These are phyloP conservation scores for Cutaneotrichosporon cutaneum DNA, from an alignment of 1,284 basidiomycete species.

Conservation along the genomic window DNA sequence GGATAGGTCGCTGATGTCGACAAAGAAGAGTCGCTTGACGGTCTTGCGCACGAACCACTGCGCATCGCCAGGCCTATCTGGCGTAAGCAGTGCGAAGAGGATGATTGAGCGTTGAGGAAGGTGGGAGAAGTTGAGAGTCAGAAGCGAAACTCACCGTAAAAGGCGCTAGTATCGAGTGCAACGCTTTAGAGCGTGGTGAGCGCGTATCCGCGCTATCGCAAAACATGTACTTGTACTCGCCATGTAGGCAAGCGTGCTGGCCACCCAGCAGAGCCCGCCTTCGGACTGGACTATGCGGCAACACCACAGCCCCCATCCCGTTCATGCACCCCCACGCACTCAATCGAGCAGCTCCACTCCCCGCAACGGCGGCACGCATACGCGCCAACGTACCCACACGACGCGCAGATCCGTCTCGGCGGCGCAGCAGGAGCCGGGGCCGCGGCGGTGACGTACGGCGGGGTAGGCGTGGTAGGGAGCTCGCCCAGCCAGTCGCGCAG, in stretches of 20 bases:
- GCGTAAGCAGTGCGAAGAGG: not conserved
- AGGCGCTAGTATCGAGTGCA: too few species aligned
- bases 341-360: slow-evolving; percentile 44
- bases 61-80: slow-evolving; percentile 14
- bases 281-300: slow-evolving; percentile 6
- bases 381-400: slow-evolving; percentile 44
- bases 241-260: too few species aligned
- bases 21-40: slow-evolving; percentile 1
- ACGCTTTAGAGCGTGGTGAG: not conserved
- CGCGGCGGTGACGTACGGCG: slow-evolving; percentile 40
- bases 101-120: too few species aligned
- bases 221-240: not conserved
- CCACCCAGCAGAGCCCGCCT: too few species aligned
- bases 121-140: too few species aligned
- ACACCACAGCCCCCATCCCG: slow-evolving; percentile 49
- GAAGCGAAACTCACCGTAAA: too few species aligned
- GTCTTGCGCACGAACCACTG: slow-evolving; percentile 12
- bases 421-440: slow-evolving; percentile 37
- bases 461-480: slow-evolving; percentile 35
- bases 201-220: not conserved
- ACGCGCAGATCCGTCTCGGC: slow-evolving; percentile 39
- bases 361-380: slow-evolving; percentile 43
- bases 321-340: slow-evolving; percentile 40
- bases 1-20: slow-evolving; percentile 6
- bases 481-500: slow-evolving; percentile 52